Evolutionary conservation across 75 land plant genomes (phyloP).

Genomic region (Isoetes taiwanensis): DNA sequence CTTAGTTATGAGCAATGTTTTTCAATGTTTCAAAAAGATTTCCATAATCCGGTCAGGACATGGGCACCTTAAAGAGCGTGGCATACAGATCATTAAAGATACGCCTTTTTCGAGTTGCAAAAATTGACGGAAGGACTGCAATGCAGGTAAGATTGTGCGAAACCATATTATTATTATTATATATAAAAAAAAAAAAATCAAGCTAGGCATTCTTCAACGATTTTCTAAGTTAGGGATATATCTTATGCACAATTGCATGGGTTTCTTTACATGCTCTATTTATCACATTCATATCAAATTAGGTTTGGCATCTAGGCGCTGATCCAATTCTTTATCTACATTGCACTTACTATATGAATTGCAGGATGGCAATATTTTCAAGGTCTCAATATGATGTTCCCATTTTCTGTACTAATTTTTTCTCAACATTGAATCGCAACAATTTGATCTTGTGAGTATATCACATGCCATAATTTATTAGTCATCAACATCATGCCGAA

Average conservation of each 20-base stretch:
- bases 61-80: slow-evolving; percentile 29
- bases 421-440: slow-evolving; percentile 37
- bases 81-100: slow-evolving; percentile 65
- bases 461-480: no score
- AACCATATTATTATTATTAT: no score
- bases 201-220: background rate
- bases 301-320: background rate
- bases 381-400: slow-evolving; percentile 73
- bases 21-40: no score
- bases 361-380: slow-evolving; percentile 76
- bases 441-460: slow-evolving; percentile 69
- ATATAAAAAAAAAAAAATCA: no score
- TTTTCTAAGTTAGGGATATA: no score
- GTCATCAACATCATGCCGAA: no score
- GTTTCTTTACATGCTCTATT: no score
- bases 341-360: background rate
- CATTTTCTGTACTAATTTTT: slow-evolving; percentile 88
- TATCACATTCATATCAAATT: no score
- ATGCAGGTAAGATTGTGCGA: no score
- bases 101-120: slow-evolving; percentile 56
- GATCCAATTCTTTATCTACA: background rate
- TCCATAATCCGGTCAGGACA: no score
- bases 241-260: no score
- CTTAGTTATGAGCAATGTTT: no score
- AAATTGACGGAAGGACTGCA: slow-evolving; percentile 35